A percentile compares a stretch with the other conserved stretches of the same genome.
Evolutionary conservation across 345 rosid genomes (phyloP).

Genomic region (Leavenworthia alabamica): DNA sequence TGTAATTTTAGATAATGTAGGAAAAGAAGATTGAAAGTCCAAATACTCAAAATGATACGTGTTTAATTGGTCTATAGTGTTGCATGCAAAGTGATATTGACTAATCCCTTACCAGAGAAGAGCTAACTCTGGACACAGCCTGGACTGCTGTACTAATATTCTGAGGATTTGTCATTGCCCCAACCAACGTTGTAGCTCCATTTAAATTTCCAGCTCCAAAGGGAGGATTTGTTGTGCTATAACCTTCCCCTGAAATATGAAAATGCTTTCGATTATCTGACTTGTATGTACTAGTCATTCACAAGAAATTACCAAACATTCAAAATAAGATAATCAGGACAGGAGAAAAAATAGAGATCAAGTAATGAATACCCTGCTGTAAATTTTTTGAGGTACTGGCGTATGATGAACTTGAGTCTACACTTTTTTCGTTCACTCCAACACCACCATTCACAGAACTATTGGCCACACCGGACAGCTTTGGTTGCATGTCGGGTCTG

Average conservation of each 20-base stretch:
- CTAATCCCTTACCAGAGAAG: conserved; percentile 46
- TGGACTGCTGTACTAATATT: conserved; percentile 42
- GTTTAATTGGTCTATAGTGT: conserved; percentile 38
- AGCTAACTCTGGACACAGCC: conserved; percentile 49
- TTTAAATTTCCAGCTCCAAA: conserved; percentile 55
- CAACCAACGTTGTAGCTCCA: conserved; percentile 47
- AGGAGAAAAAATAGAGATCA: conserved; percentile 22
- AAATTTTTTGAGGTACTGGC: conserved; percentile 48
- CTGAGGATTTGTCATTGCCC: conserved; percentile 48
- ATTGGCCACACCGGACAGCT: conserved; percentile 54
- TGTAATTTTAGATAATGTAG: conserved; percentile 45
- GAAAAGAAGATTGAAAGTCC: conserved; percentile 40
- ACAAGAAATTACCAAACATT: not conserved
- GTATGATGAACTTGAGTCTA: conserved; percentile 39
- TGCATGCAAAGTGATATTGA: conserved; percentile 45
- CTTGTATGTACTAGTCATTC: conserved; percentile 11
- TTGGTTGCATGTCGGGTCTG: conserved; percentile 68
- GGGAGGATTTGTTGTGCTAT: conserved; percentile 45
- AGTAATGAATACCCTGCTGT: conserved; percentile 58
- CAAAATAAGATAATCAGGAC: not conserved
- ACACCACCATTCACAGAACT: conserved; percentile 55
- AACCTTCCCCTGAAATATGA: conserved; percentile 60
- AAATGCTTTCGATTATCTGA: conserved; percentile 13
- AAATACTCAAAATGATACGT: conserved; percentile 45
- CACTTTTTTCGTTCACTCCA: conserved; percentile 53